Evolutionary conservation across 2,329 filamentous ascomycete genomes (phyloP), one percentile per base, ranked within the genome.

Genomic region (Xylariaceae sp.): DNA sequence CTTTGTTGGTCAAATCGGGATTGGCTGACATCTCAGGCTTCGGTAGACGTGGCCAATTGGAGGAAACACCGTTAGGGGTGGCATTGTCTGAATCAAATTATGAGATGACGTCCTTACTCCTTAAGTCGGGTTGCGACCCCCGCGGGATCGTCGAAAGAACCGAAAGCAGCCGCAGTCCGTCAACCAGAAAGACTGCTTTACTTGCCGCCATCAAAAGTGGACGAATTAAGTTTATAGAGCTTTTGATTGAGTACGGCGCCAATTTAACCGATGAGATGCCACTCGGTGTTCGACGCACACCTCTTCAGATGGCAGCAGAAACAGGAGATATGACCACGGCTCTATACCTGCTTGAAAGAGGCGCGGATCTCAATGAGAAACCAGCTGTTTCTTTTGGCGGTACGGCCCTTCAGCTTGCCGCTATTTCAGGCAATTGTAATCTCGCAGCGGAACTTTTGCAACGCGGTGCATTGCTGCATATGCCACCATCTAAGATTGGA

Each of bases 371-470:
- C 32, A 53, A 51, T 16, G 50, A 40, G 3, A n/a, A 42, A 8
- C 44, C 50, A 6, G 41, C 37, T 3, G 32, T 14, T 6, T 37
- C 42, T 16, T 1, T 25, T 6, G 55, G 55, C 3, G 53, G 44
- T 12, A 57, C 53, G 2, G 53, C 52, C 1, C 17, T 56, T 1
- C 55, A 55, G 22, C 37, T 52, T 5, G 53, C 53, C 7, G 52
- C 55, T 0, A 52, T 52, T 3, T 22, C 34, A 3, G 52, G 53
- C 2, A 49, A 53, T 35, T 44, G 40, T 20, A 39, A 47, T 3
- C 36, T 57, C 5, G 46, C 42, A 2, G 27, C 32, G 22, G 32
- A 45, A 17, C 46, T 56, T 19, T 17, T 57, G 20, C 6, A 37
- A 1, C 22, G 22, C 1, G 48, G 50, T 1, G 55, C 52, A n/a